phyloP scores from a whole-genome alignment of 352 stramenopile species.

The Phytophthora tubulina region DNA sequence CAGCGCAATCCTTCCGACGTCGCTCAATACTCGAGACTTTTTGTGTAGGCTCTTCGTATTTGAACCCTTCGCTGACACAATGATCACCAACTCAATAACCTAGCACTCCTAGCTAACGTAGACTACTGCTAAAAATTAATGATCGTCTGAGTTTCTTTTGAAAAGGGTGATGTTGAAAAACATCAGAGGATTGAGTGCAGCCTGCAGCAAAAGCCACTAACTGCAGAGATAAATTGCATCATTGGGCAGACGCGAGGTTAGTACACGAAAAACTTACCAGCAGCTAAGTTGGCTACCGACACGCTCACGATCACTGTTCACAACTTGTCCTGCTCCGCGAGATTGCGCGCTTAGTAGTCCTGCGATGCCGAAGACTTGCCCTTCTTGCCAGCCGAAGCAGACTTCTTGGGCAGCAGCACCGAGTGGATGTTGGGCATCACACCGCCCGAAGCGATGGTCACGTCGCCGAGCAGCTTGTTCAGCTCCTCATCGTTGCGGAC shows the following conservation, averaged over 20 bases:
- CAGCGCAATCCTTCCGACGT: too few relatives aligned
- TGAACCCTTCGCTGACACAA: too few relatives aligned
- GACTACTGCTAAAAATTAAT: constrained; percentile 25
- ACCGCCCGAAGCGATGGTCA: constrained; percentile 97
- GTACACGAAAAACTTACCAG: constrained; percentile 27
- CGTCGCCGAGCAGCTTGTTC: constrained; percentile 95
- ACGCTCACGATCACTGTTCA: constrained; percentile 16
- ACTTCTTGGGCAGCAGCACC: constrained; percentile 92
- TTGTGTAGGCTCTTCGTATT: too few relatives aligned
- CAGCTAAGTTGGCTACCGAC: constrained; percentile 24
- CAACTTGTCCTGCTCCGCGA: constrained; percentile 8
- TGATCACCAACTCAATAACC: too few relatives aligned
- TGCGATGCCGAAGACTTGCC: constrained; percentile 62
- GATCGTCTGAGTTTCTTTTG: constrained; percentile 40
- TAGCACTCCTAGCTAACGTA: constrained; percentile 52
- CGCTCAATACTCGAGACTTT: too few relatives aligned
- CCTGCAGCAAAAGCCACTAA: constrained; percentile 12
- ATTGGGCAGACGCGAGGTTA: constrained; percentile 18
- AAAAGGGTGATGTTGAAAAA: constrained; percentile 61
- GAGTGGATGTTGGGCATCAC: constrained; percentile 97
- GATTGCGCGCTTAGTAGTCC: constrained; percentile 66
- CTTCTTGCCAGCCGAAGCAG: constrained; percentile 57
- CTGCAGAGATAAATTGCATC: constrained; percentile 29
- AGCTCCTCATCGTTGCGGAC: constrained; percentile 95
- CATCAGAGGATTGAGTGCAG: constrained; percentile 45